These are phyloP conservation scores for Noccaea caerulescens DNA, from an alignment of 345 rosid genomes.

Conservation along the genomic window DNA sequence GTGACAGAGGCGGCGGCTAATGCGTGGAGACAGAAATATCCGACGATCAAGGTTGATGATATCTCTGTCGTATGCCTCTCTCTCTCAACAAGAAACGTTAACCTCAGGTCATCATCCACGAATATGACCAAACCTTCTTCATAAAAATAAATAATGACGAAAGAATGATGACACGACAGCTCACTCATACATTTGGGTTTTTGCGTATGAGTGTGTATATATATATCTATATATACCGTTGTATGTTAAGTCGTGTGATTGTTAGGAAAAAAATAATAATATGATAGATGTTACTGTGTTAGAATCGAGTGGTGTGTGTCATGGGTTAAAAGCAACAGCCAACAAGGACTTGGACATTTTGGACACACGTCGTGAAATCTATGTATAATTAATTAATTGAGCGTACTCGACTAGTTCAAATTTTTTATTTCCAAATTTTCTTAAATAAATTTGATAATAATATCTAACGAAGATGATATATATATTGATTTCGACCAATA, in stretches of 20 bases:
- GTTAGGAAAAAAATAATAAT: not conserved
- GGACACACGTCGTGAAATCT: conserved; percentile 34
- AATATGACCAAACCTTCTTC: conserved; percentile 27
- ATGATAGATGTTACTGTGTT: conserved; percentile 4
- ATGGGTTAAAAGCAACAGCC: conserved; percentile 32
- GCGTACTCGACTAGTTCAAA: not conserved
- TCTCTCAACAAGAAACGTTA: conserved; percentile 39
- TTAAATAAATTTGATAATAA: conserved; percentile 13
- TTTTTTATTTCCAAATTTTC: not conserved
- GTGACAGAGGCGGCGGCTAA: conserved; percentile 67
- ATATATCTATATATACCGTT: not conserved
- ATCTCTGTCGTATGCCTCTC: conserved; percentile 68
- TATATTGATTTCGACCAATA: conserved; percentile 3
- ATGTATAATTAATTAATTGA: conserved; percentile 8
- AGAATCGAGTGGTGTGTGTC: conserved; percentile 20
- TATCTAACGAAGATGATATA: conserved; percentile 20
- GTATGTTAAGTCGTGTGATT: conserved; percentile 16
- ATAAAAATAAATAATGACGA: not conserved
- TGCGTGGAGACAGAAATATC: conserved; percentile 69
- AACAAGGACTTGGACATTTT: conserved; percentile 19
- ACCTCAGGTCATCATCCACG: conserved; percentile 7
- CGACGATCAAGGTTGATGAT: conserved; percentile 66
- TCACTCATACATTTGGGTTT: conserved; percentile 19
- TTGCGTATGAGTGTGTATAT: conserved; percentile 12
- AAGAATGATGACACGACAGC: conserved; percentile 26